Evolutionary conservation across 768 basidiomycete genomes (phyloP).

Genomic region (Agaricus blazei): DNA sequence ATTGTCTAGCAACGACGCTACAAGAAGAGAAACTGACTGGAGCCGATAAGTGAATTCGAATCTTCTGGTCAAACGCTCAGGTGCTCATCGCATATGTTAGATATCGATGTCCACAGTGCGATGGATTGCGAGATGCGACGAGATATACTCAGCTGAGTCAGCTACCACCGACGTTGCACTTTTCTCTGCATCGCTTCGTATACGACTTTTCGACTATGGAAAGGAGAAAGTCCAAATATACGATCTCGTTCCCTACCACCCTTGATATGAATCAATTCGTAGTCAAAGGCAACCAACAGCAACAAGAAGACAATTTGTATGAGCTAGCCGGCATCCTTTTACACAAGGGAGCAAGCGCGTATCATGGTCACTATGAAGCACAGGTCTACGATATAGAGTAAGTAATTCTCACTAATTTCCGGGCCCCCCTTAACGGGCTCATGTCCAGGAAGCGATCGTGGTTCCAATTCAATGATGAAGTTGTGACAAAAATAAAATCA

Average conservation of each 20-base stretch:
- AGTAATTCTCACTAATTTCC: conserved; percentile 19
- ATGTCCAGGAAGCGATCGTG: conserved; percentile 57
- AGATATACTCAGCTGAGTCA: conserved; percentile 65
- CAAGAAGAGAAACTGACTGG: conserved; percentile 70
- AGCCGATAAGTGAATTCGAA: conserved; percentile 70
- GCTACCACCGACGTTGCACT: conserved; percentile 86
- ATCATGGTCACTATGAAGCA: conserved; percentile 87
- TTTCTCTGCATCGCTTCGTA: conserved; percentile 90
- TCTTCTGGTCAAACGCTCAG: background rate
- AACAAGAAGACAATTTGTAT: conserved; percentile 43
- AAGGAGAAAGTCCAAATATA: conserved; percentile 83
- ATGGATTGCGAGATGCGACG: conserved; percentile 69
- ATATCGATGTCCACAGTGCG: conserved; percentile 78
- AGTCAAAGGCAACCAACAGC: conserved; percentile 11
- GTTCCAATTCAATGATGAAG: conserved; percentile 93
- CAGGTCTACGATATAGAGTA: conserved; percentile 74
- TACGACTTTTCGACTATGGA: conserved; percentile 76
- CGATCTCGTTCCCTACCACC: conserved; percentile 67
- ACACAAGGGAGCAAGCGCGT: conserved; percentile 90
- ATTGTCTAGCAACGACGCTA: conserved; percentile 61
- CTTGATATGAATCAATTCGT: conserved; percentile 74
- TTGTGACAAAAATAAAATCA: conserved; percentile 57
- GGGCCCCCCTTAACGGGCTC: background rate
- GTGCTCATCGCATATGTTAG: conserved; percentile 27
- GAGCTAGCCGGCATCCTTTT: conserved; percentile 80